phyloP scores from a whole-genome alignment of 306 rosid species.

The Castanea sativa region DNA sequence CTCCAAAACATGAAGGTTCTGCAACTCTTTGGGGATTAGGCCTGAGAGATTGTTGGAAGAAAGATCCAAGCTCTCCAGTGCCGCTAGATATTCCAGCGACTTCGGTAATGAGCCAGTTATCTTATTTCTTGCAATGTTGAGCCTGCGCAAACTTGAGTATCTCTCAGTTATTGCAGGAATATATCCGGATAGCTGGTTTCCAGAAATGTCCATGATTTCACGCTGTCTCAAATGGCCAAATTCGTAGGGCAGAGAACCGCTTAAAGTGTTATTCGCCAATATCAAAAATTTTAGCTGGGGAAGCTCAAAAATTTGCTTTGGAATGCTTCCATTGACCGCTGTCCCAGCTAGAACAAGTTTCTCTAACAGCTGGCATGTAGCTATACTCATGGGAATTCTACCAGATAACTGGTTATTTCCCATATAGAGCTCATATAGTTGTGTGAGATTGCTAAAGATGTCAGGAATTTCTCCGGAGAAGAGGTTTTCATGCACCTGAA shows the following conservation, averaged over 20 bases:
- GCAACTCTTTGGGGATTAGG: slow-evolving; percentile 30
- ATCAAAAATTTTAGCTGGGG: slow-evolving; percentile 5
- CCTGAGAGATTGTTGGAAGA: slow-evolving; percentile 45
- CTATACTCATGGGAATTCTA: slow-evolving; percentile 30
- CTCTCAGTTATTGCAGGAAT: slow-evolving; percentile 10
- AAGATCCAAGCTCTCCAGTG: slow-evolving; percentile 33
- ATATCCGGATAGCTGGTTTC: slow-evolving; percentile 30
- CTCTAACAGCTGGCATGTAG: slow-evolving; percentile 13
- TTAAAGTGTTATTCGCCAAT: slow-evolving; percentile 23
- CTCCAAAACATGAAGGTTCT: slow-evolving; percentile 17
- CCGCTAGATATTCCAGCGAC: slow-evolving; percentile 19
- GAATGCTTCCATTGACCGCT: slow-evolving; percentile 35
- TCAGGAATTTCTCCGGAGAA: slow-evolving; percentile 47
- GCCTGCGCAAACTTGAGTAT: slow-evolving; percentile 8
- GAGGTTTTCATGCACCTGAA: not conserved
- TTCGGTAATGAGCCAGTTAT: slow-evolving; percentile 36
- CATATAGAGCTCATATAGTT: not conserved
- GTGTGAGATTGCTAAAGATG: slow-evolving; percentile 39
- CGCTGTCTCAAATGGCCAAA: slow-evolving; percentile 33
- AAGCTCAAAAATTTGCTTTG: slow-evolving; percentile 34
- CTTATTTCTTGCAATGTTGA: slow-evolving; percentile 32
- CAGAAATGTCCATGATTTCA: slow-evolving; percentile 6
- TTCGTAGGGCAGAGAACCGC: slow-evolving; percentile 27
- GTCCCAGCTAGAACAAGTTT: slow-evolving; percentile 4
- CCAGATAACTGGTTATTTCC: slow-evolving; percentile 25